Conservation (phyloP, 768 basidiomycete species). For the Rhizopogon vesiculosus region DNA sequence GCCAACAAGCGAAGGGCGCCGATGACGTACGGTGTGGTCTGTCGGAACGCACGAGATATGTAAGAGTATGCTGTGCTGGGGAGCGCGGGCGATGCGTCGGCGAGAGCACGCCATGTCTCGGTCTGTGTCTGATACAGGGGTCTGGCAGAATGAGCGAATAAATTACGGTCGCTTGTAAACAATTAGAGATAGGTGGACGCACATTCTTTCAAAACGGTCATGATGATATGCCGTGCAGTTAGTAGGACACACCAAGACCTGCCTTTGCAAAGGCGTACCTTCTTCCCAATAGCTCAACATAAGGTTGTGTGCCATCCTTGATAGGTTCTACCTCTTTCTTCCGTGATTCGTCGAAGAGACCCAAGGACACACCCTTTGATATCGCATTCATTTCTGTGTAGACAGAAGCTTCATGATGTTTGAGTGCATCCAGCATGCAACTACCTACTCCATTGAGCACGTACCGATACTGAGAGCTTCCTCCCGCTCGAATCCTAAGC, state of each 20-base stretch:
- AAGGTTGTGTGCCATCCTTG: conserved; percentile 65
- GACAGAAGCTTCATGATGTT: conserved; percentile 59
- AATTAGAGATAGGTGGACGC: conserved; percentile 11
- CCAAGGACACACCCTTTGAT: conserved; percentile 79
- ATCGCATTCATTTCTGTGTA: conserved; percentile 93
- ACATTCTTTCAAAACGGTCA: conserved; percentile 31
- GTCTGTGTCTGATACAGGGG: conserved; percentile 71
- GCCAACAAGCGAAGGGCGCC: conserved; percentile 74
- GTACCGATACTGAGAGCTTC: conserved; percentile 90
- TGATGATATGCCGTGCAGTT: background rate
- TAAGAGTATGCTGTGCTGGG: conserved; percentile 82
- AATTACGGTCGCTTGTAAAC: background rate
- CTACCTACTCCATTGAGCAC: conserved; percentile 9
- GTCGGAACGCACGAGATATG: conserved; percentile 73
- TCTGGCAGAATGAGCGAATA: conserved; percentile 32
- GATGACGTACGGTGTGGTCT: conserved; percentile 72
- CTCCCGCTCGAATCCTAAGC: conserved; percentile 79
- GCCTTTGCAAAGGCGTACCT: conserved; percentile 34
- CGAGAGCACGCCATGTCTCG: conserved; percentile 80
- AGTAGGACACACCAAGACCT: background rate
- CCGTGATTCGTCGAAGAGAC: conserved; percentile 59
- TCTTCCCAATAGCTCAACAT: conserved; percentile 81
- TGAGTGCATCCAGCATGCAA: background rate
- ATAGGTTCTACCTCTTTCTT: conserved; percentile 52
- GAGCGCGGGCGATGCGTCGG: conserved; percentile 59